Conservation (phyloP, 1,284 basidiomycete genomes). For the Moesziomyces parantarcticus region DNA sequence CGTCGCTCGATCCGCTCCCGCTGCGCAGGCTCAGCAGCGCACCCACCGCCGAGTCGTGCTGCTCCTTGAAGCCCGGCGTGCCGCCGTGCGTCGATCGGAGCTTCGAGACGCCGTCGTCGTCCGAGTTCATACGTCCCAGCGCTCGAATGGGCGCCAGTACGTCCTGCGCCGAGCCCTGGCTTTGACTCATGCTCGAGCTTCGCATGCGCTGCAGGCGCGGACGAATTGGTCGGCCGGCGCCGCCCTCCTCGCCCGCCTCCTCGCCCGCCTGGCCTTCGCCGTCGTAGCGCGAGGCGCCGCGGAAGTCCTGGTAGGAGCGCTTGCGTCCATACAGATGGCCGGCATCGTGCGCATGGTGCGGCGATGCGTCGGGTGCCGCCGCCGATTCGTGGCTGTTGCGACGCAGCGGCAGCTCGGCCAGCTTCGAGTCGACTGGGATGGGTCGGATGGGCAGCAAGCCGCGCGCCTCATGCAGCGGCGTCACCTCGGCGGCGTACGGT, state of each 20-base stretch:
- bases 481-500: slow-evolving; percentile 30
- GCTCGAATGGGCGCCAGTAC: slow-evolving; percentile 28
- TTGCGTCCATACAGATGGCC: slow-evolving; percentile 29
- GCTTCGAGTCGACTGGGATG: slow-evolving; percentile 39
- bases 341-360: neutral
- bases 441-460: slow-evolving; percentile 47
- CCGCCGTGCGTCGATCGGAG: slow-evolving; percentile 34
- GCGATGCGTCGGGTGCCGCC: neutral
- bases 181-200: slow-evolving; percentile 40
- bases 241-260: neutral
- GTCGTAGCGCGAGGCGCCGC: slow-evolving; percentile 6
- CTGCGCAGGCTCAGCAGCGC: slow-evolving; percentile 46
- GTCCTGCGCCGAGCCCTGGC: slow-evolving; percentile 12
- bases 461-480: slow-evolving; percentile 43
- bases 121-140: slow-evolving; percentile 26
- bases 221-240: slow-evolving; percentile 10
- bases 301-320: slow-evolving; percentile 39
- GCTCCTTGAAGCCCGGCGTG: slow-evolving; percentile 19
- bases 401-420: slow-evolving; percentile 18
- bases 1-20: slow-evolving; percentile 38
- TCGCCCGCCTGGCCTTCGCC: slow-evolving; percentile 4
- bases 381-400: slow-evolving; percentile 15
- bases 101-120: slow-evolving; percentile 41
- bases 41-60: slow-evolving; percentile 45
- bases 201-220: slow-evolving; percentile 40